Evolutionary conservation across 1,284 basidiomycete species (phyloP), one percentile per base, ranked within the genome.

Genomic region (Leccinum angustisporum): DNA sequence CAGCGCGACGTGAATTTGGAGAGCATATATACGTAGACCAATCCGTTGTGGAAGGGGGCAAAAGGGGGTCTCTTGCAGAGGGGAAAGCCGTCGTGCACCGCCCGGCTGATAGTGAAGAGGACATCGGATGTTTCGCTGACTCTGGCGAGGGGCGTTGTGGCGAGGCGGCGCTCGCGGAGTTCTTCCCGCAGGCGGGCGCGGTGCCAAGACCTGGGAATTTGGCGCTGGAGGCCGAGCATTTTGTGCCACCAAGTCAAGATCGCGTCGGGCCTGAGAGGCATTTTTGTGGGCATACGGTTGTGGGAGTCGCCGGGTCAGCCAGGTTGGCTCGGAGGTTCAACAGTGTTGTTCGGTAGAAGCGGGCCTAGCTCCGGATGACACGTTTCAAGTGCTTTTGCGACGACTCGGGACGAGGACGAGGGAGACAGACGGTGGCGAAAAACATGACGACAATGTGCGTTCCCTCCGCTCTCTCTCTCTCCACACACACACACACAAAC

Each of bases 21-120:
- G 40, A 61, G 5, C 60, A 61, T 61, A 54, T 61, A 61, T 48
- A 61, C 40, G 14, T 61, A 61, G 59, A 27, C 33, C 60, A 54
- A 61, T 54, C 59, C 51, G 6, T 61, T 61, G 59, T 61, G n/a
- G 51, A 48, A 61, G 59, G 51, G 60, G 25, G 55, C 33, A 61
- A 61, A 61, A 61, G 40, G 27, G 10, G 59, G 60, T 61, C 59
- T 61, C 59, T 61, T 61, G 60, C 60, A 6, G 60, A 61, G 0
- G 51, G 60, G 60, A 54, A 61, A 61, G 27, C 60, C 59, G n/a
- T 61, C 59, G 60, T 61, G 3, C 59, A 27, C 59, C 9, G 60
- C 60, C 60, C 59, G 60, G 40, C 60, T 61, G 60, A 61, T 61
- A 59, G 60, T 61, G 60, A 61, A 61, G 60, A 61, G 59, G 59